These are phyloP conservation scores for Xylaria telfairii DNA, from an alignment of 495 filamentous ascomycete species.

Conservation along the genomic window DNA sequence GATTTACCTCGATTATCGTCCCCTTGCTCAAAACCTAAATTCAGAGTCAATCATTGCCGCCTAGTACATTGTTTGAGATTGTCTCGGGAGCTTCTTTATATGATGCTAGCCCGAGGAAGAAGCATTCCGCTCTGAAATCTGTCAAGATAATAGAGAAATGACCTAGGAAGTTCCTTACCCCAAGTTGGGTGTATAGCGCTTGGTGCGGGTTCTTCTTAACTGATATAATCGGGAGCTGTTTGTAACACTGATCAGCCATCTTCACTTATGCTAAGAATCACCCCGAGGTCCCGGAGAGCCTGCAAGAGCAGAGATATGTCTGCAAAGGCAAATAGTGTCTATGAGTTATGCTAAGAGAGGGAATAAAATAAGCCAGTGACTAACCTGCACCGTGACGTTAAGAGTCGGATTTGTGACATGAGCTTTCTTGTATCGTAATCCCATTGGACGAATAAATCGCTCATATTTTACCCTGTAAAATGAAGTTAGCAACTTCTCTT, in stretches of 20 bases:
- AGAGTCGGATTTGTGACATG: slow-evolving; percentile 91
- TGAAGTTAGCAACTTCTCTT: not conserved
- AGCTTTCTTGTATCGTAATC: slow-evolving; percentile 89
- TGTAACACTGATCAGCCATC: not conserved
- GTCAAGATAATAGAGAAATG: too few relatives aligned
- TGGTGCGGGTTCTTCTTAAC: slow-evolving; percentile 99
- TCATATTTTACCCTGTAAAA: slow-evolving; percentile 81
- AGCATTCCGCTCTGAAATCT: too few relatives aligned
- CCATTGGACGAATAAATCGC: slow-evolving; percentile 83
- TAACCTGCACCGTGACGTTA: slow-evolving; percentile 79
- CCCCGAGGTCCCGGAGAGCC: too few relatives aligned
- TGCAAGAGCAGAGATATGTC: not conserved
- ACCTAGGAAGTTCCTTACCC: slow-evolving; percentile 48
- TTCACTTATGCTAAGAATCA: too few relatives aligned
- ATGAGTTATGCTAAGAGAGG: not conserved
- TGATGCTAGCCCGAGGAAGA: too few relatives aligned
- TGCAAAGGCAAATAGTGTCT: not conserved
- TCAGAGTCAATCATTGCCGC: not conserved
- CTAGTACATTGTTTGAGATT: too few relatives aligned
- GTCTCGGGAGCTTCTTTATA: too few relatives aligned
- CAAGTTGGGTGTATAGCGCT: slow-evolving; percentile 91
- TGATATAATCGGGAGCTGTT: slow-evolving; percentile 72
- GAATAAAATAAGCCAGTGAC: not conserved
- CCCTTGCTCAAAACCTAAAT: slow-evolving; percentile 75
- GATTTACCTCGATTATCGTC: slow-evolving; percentile 75